Percentiles rank a stretch among this genome's conserved stretches.
phyloP scores from a whole-genome alignment of 2,329 filamentous ascomycete species.

The Allantophomopsis lycopodina region DNA sequence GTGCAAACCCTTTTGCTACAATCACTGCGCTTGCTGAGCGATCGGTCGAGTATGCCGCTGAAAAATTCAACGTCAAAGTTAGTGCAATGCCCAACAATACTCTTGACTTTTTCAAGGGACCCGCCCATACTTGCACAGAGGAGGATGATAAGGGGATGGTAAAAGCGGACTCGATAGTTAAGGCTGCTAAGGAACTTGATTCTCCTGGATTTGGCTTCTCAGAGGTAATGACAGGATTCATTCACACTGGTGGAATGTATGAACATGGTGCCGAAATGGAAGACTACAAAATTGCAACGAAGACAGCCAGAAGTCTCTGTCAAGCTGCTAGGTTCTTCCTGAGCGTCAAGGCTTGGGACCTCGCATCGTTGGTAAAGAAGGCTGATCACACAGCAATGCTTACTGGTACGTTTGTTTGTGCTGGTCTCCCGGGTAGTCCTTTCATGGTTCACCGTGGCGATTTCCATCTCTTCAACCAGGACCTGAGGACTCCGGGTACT shows the following conservation, averaged over 20 bases:
- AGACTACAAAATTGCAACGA: slow-evolving; percentile 38
- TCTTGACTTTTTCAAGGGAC: too few relatives aligned
- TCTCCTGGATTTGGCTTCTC: slow-evolving; percentile 43
- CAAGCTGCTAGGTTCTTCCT: slow-evolving; percentile 45
- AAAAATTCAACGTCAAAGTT: slow-evolving; percentile 26
- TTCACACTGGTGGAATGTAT: slow-evolving; percentile 29
- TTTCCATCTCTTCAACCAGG: slow-evolving; percentile 41
- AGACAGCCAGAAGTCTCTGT: slow-evolving; percentile 35
- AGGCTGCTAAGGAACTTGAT: slow-evolving; percentile 14
- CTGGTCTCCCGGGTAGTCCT: slow-evolving; percentile 37
- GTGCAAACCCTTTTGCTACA: slow-evolving; percentile 56
- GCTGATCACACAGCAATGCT: slow-evolving; percentile 36
- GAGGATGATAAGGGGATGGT: slow-evolving; percentile 24
- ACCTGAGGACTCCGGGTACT: slow-evolving; percentile 39
- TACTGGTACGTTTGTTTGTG: slow-evolving; percentile 45
- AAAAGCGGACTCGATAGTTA: slow-evolving; percentile 25
- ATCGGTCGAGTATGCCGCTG: slow-evolving; percentile 36
- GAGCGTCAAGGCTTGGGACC: slow-evolving; percentile 41
- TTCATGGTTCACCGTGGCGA: slow-evolving; percentile 45
- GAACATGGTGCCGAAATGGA: slow-evolving; percentile 29
- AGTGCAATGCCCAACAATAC: too few relatives aligned
- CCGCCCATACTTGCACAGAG: too few relatives aligned
- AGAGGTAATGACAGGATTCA: slow-evolving; percentile 49
- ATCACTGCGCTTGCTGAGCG: slow-evolving; percentile 57
- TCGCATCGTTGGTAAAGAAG: slow-evolving; percentile 27